Evolutionary conservation across 805 yeast species (phyloP).

Genomic region (Metschnikowia gruessii): DNA sequence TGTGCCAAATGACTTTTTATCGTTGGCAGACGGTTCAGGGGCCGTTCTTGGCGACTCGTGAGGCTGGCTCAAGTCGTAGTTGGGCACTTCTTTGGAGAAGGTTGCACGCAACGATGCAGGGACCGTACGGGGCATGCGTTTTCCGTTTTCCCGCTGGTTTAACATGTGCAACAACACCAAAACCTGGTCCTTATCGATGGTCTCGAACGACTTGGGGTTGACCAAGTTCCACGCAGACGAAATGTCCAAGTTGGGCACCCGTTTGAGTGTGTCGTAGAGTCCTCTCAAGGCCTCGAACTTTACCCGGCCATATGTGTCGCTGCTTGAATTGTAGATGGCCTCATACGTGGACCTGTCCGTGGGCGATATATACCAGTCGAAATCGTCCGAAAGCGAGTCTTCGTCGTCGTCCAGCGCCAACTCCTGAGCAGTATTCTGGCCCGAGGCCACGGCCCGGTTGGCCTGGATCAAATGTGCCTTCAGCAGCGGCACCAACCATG

Average conservation of each 20-base stretch:
- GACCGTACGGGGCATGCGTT: conserved; percentile 87
- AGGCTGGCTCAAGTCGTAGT: conserved; percentile 51
- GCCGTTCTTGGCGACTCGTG: conserved; percentile 8
- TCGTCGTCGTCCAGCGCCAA: conserved; percentile 49
- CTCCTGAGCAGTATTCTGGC: conserved; percentile 26
- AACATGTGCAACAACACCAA: conserved; percentile 85
- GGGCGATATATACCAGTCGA: conserved; percentile 97
- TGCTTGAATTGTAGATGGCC: conserved; percentile 65
- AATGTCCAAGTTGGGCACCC: conserved; percentile 80
- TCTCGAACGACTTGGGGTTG: conserved; percentile 81
- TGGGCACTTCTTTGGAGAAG: conserved; percentile 80
- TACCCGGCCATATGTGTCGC: conserved; percentile 79
- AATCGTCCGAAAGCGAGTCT: conserved; percentile 57
- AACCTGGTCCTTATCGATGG: conserved; percentile 92
- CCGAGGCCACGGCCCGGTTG: conserved; percentile 55
- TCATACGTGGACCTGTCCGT: conserved; percentile 77
- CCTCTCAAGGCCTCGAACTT: conserved; percentile 67
- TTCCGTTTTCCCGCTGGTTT: conserved; percentile 83
- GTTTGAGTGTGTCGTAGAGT: conserved; percentile 62
- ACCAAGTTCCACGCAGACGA: conserved; percentile 93
- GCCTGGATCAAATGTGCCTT: conserved; percentile 86
- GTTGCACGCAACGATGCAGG: conserved; percentile 91
- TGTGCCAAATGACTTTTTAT: conserved; percentile 47
- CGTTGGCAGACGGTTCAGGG: conserved; percentile 19
- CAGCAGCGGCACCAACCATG: conserved; percentile 89